Base-by-base conservation (phyloP, 805 yeast species). In the Saturnispora gosingensis region DNA sequence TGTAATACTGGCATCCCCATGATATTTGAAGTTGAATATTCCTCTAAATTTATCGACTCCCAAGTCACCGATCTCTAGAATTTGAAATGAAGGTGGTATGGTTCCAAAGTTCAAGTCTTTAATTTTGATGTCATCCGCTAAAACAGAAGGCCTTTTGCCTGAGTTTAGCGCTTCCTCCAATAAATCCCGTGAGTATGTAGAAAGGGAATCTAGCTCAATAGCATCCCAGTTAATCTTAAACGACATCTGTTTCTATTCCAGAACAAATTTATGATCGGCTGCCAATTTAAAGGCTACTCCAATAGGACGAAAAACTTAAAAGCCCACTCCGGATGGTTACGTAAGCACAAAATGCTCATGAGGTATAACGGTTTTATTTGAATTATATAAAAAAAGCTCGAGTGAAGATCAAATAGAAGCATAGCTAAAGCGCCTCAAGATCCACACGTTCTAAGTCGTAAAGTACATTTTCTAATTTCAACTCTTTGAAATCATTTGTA, bases 31-130 rank as follows among this genome's bases (percentile, higher is more conserved):
- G 59, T 85, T 86, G 72, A 86, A 87, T 20, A 86, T 87, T 1
- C 95, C 95, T 53, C 93, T 72, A 61, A 86, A 87, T 54, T 86
- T 68, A 66, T 86, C 93, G 27, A 71, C 72, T 6, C 82, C 93
- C 34, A 87, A 67, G 62, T 87, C 95, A 5, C 95, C 95, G 56
- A 86, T 83, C 61, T 86, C 95, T 53, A 86, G 69, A 36, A 87
- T 83, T 65, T 86, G 95, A 54, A 86, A 79, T 51, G 74, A 71
- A 1, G 95, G 95, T 1, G 93, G 81, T 27, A 77, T 73, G 45
- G 81, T 74, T 9, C 95, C 95, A 69, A 87, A 82, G 59, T 82
- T 75, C 38, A 86, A 72, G 56, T 84, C 88, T 51, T 79, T 75
- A 46, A 86, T 87, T 38, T 70, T 70, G 55, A 86, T 85, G 46